phyloP scores from a whole-genome alignment of 495 filamentous ascomycete genomes.

The Mytilinidion resinicola region DNA sequence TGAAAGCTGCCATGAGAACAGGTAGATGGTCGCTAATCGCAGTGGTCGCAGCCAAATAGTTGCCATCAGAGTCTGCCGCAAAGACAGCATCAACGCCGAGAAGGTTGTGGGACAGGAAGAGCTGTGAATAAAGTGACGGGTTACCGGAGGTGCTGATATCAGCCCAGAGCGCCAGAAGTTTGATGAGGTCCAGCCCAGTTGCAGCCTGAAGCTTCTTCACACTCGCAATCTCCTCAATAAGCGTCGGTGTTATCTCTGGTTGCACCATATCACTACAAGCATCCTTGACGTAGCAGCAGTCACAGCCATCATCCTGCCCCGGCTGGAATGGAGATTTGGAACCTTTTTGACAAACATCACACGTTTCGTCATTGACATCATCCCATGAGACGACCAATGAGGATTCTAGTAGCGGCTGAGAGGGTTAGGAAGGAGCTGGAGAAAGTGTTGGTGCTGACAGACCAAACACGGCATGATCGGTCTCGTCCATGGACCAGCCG shows the following conservation, averaged over 20 bases:
- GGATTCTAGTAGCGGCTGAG: too few species aligned
- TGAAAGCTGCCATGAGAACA: constrained; percentile 18
- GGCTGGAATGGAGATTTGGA: too few species aligned
- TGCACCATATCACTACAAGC: too few species aligned
- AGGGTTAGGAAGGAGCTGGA: too few species aligned
- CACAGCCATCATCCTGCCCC: too few species aligned
- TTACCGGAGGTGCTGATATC: neutral
- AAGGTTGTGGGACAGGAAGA: constrained; percentile 18
- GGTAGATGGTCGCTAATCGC: constrained; percentile 4
- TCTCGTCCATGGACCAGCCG: neutral
- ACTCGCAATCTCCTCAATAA: neutral
- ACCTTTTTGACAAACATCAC: too few species aligned
- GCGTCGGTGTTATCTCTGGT: neutral
- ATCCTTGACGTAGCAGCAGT: too few species aligned
- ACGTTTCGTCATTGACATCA: too few species aligned
- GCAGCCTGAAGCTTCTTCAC: neutral
- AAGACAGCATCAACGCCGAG: constrained; percentile 13
- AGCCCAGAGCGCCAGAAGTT: neutral
- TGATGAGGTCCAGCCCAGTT: neutral
- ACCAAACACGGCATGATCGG: neutral
- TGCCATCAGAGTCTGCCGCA: constrained; percentile 11
- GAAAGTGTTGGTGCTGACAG: neutral
- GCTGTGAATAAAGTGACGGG: neutral
- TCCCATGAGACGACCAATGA: too few species aligned
- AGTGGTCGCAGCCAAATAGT: neutral